phyloP scores from a whole-genome alignment of 805 yeast species.

The Starmerella apis region DNA sequence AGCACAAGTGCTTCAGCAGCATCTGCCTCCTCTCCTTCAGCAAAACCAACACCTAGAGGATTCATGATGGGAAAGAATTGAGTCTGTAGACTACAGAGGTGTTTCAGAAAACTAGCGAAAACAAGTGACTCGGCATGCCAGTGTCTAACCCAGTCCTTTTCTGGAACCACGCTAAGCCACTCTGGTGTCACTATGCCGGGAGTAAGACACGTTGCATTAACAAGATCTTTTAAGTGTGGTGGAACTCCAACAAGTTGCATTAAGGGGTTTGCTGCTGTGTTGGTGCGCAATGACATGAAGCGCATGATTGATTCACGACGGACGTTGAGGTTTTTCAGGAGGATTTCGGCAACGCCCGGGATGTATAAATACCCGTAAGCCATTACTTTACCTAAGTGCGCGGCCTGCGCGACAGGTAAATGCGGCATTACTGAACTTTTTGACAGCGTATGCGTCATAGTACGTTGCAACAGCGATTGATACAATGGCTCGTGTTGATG shows the following conservation, averaged over 20 bases:
- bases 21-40: constrained; percentile 14
- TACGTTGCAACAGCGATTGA: constrained; percentile 35
- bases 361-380: constrained; percentile 51
- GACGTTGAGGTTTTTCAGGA: constrained; percentile 26
- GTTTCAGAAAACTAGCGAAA: constrained; percentile 36
- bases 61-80: constrained; percentile 22
- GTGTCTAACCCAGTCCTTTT: constrained; percentile 29
- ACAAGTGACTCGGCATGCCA: constrained; percentile 32
- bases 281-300: neutral
- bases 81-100: constrained; percentile 32
- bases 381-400: constrained; percentile 60
- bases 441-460: constrained; percentile 43
- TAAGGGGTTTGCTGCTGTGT: neutral
- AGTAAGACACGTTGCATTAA: neutral
- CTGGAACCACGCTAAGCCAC: neutral
- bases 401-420: constrained; percentile 47
- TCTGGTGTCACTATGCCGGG: neutral
- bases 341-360: constrained; percentile 44
- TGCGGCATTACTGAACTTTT: constrained; percentile 38
- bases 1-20: constrained; percentile 8
- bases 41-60: constrained; percentile 16
- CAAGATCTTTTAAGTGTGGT: neutral
- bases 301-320: neutral
- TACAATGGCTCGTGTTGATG: constrained; percentile 14
- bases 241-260: neutral